Percentiles rank a stretch among this genome's conserved stretches.
phyloP scores from a whole-genome alignment of 345 rosid genomes.

The Salix arbutifolia region DNA sequence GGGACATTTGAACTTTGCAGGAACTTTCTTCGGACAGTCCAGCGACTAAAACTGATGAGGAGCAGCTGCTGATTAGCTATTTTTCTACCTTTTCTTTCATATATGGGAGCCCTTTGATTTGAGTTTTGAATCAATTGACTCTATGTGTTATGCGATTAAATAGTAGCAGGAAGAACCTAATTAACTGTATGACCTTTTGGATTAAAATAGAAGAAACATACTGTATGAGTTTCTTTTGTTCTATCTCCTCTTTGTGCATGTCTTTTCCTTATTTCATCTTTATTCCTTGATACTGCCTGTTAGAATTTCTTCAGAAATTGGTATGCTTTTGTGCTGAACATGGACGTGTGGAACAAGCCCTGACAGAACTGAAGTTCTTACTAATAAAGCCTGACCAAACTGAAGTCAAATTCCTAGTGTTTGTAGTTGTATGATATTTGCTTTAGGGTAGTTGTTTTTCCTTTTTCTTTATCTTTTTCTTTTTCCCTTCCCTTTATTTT shows the following conservation, averaged over 20 bases:
- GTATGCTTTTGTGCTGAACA: not conserved
- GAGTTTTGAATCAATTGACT: not conserved
- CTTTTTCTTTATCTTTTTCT: no score
- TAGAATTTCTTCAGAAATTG: not conserved
- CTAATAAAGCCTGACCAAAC: not conserved
- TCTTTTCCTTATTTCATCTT: not conserved
- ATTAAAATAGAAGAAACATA: not conserved
- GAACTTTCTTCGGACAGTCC: conserved; percentile 26
- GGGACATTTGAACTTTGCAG: conserved; percentile 23
- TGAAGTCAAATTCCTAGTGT: not conserved
- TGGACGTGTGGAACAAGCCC: not conserved
- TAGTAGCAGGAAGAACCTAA: not conserved
- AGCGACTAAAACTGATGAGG: conserved; percentile 34
- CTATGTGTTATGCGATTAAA: not conserved
- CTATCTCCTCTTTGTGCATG: not conserved
- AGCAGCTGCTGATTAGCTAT: conserved; percentile 3
- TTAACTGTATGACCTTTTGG: conserved; percentile 5
- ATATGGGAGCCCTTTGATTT: not conserved
- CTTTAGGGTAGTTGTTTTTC: not conserved
- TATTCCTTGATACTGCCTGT: not conserved
- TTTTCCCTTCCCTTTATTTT: not conserved
- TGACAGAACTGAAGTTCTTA: not conserved
- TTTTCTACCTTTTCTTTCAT: not conserved
- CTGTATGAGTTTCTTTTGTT: not conserved
- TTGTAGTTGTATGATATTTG: not conserved